Conservation (phyloP, 345 rosid species). For the Carallia pectinifolia region DNA sequence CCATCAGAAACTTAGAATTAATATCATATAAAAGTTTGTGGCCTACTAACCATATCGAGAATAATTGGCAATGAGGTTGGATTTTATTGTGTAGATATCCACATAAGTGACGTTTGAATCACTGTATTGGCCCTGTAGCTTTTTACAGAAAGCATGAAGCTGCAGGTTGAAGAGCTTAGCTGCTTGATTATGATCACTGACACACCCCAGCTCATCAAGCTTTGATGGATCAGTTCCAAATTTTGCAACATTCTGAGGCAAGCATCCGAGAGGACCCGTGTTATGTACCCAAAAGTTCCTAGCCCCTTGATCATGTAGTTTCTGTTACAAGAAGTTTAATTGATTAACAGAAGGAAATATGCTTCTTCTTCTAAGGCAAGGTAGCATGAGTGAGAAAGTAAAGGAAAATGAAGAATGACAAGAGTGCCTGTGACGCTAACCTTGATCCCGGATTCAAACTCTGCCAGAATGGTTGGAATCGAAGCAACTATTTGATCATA, state of each 20-base stretch:
- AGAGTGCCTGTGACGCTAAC: constrained; percentile 25
- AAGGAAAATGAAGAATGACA: not conserved
- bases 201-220: constrained; percentile 85
- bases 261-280: constrained; percentile 95
- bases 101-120: constrained; percentile 71
- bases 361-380: not conserved
- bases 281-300: constrained; percentile 93
- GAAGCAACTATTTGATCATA: constrained; percentile 76
- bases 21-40: not conserved
- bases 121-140: constrained; percentile 57
- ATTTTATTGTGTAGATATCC: constrained; percentile 78
- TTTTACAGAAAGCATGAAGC: constrained; percentile 69
- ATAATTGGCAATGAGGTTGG: constrained; percentile 64
- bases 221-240: constrained; percentile 79
- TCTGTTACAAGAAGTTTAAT: constrained; percentile 34
- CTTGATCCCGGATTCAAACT: constrained; percentile 74
- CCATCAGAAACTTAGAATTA: no score
- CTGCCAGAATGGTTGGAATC: constrained; percentile 61
- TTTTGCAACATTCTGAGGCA: constrained; percentile 79
- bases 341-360: not conserved
- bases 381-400: not conserved
- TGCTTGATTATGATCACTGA: constrained; percentile 76
- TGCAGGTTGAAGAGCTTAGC: constrained; percentile 84
- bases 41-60: constrained; percentile 61
- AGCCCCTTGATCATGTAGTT: constrained; percentile 75